A percentile compares a stretch with the other conserved stretches of the same genome.
These are phyloP conservation scores for Russula lepida DNA, from an alignment of 768 basidiomycete species.

Conservation along the genomic window DNA sequence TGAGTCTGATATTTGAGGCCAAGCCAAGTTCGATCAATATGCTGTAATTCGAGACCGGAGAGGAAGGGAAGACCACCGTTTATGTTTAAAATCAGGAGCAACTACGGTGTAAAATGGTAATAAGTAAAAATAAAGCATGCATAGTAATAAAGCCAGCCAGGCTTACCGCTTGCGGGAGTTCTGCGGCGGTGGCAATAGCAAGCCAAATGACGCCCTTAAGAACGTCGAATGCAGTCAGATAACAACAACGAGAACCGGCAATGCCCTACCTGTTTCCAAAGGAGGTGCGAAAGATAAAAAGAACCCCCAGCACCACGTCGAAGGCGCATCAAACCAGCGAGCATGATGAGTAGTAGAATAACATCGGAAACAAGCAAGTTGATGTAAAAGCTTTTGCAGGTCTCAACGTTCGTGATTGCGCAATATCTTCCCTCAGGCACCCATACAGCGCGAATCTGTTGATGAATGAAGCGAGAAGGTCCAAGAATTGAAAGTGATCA, in stretches of 20 bases:
- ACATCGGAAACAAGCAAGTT: not conserved
- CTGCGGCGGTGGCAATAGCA: not conserved
- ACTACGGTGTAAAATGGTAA: no score
- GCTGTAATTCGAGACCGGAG: no score
- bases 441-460: not conserved
- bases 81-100: no score
- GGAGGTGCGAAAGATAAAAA: not conserved
- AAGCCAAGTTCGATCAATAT: no score
- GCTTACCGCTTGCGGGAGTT: not conserved
- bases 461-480: not conserved
- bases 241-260: not conserved
- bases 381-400: not conserved
- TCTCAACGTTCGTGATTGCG: not conserved
- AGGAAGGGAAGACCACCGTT: no score
- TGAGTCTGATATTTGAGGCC: no score
- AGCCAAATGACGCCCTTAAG: not conserved
- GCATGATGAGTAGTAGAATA: not conserved
- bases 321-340: not conserved
- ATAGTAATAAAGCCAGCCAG: not conserved
- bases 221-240: not conserved
- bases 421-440: not conserved
- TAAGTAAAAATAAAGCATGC: not conserved
- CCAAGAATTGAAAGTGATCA: no score
- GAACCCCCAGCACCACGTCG: not conserved
- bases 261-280: not conserved